Conservation (phyloP, 1,139 yeast genomes). For the Yamadazyma diddensiae region DNA sequence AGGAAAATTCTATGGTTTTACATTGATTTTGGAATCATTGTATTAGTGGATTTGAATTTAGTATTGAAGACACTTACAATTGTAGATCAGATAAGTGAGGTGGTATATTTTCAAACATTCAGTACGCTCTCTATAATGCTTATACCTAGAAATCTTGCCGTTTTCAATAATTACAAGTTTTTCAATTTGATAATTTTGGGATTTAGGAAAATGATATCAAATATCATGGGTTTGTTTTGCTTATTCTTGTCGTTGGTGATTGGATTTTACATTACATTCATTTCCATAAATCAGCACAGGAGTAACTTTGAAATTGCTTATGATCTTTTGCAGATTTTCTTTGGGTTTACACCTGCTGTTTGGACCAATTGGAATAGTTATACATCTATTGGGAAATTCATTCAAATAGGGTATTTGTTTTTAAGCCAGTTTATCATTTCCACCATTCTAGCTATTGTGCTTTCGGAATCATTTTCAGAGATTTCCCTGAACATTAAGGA, state of each 20-base stretch:
- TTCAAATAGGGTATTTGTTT: conserved; percentile 53
- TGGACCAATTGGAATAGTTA: conserved; percentile 60
- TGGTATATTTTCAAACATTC: conserved; percentile 30
- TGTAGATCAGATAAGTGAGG: conserved; percentile 11
- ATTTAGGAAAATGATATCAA: conserved; percentile 53
- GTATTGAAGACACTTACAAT: conserved; percentile 19
- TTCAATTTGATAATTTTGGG: conserved; percentile 54
- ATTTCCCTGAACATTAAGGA: conserved; percentile 37
- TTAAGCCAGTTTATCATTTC: conserved; percentile 57
- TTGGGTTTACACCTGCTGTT: conserved; percentile 64
- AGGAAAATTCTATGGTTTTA: conserved; percentile 43
- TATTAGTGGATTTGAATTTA: conserved; percentile 30
- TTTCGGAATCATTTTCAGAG: conserved; percentile 44
- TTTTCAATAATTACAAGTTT: conserved; percentile 53
- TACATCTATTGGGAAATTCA: conserved; percentile 46
- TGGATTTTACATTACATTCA: conserved; percentile 58
- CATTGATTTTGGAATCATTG: conserved; percentile 32
- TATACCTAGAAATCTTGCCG: conserved; percentile 53
- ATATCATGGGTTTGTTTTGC: conserved; percentile 50
- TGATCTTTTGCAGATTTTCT: conserved; percentile 53
- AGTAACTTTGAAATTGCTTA: conserved; percentile 51
- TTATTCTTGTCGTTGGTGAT: conserved; percentile 51
- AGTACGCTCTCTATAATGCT: conserved; percentile 51
- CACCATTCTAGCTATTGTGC: conserved; percentile 57
- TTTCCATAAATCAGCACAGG: conserved; percentile 48